Base-by-base conservation (phyloP, 768 basidiomycete species). In the Suillus occidentalis region DNA sequence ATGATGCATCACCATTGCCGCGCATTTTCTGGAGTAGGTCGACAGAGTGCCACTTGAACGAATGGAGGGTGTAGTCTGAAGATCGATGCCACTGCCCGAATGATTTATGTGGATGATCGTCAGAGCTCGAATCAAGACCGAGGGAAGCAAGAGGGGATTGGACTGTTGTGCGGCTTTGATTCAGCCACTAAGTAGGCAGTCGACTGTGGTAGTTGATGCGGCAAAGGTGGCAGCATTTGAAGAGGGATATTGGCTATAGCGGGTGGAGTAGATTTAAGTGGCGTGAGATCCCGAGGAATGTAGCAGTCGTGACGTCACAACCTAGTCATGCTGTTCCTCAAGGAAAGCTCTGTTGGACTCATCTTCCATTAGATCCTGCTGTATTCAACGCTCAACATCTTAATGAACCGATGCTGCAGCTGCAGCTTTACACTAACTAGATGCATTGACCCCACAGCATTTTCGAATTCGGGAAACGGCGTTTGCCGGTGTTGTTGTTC, bases 21-120 rank as follows among this genome's bases (percentile, higher is more conserved):
- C 56, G 39, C 65, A 65, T 65, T 18, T 57, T 65, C 40, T 62
- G 42, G n/a, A 43, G 58, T 28, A 62, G 14, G 61, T n/a, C 25
- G n/a, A 25, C 42, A 18, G 53, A 57, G 45, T 49, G 55, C 36
- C 52, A 45, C 50, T 50, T 57, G 49, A 61, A 61, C 14, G 57
- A 47, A 62, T n/a, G 61, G 7, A 3, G 37, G 50, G 50, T 6
- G 52, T 42, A 13, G 60, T 40, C 18, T 18, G 60, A 42, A 53
- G 37, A 50, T 62, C 45, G 61, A 50, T 45, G 43, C 43, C 63
- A 60, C 31, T 18, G 50, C 3, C 12, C 9, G 10, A 9, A 34
- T 34, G 64, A 42, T 52, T 61, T 49, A 57, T 36, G 47, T 14
- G 47, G 7, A 22, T 34, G n/a, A 50, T 36, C 22, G 10, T 50